Conservation (phyloP, 176 grass and related monocot genomes). For the Cenchrus fungigraminus region DNA sequence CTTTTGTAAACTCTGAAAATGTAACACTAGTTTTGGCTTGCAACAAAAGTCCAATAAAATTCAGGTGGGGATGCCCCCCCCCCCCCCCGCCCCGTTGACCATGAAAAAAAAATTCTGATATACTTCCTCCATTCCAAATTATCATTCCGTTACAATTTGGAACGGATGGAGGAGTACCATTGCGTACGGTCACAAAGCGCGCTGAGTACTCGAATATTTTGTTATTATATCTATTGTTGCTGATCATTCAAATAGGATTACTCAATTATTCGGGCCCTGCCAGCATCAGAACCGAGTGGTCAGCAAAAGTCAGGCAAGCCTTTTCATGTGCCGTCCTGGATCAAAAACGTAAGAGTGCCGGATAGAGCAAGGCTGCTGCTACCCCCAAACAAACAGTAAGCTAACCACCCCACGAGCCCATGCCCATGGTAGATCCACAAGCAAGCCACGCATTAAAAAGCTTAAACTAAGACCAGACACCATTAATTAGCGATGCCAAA, state of each 20-base stretch:
- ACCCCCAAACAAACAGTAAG: no score
- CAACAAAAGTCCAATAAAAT: no score
- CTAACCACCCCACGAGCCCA: neutral
- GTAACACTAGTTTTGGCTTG: no score
- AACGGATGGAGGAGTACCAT: neutral
- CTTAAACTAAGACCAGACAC: slow-evolving; percentile 5
- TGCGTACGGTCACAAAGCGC: neutral
- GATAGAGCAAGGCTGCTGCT: neutral
- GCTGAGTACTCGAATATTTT: neutral
- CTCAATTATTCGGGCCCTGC: neutral
- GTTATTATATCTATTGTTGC: neutral
- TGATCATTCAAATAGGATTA: neutral
- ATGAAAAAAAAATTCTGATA: no score
- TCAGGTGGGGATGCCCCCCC: no score
- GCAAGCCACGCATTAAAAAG: neutral
- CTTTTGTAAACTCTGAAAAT: no score
- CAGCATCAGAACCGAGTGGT: neutral
- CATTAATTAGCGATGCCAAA: neutral
- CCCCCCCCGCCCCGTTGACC: no score
- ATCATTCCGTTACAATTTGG: no score
- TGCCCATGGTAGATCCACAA: neutral
- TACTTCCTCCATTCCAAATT: no score
- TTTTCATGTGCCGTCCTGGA: neutral
- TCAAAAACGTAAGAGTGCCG: neutral
- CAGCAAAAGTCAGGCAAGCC: neutral